Percentiles rank a stretch among this genome's conserved stretches.
phyloP scores from a whole-genome alignment of 305 asterid genomes.

The Fraxinus angustifolia region DNA sequence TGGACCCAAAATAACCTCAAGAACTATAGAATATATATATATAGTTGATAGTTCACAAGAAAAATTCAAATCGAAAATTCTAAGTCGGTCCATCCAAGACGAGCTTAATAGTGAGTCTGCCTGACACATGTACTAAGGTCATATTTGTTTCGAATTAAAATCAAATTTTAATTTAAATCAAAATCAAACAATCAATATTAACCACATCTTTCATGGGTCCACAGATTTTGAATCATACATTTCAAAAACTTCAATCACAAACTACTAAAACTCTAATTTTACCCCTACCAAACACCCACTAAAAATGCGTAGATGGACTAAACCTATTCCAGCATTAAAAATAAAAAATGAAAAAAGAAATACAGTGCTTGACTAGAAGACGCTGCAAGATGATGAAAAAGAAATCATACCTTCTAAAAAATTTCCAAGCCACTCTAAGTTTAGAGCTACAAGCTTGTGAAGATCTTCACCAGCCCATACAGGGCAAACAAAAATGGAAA shows the following conservation, averaged over 20 bases:
- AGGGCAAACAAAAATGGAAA: slow-evolving; percentile 54
- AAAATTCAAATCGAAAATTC: too few species aligned
- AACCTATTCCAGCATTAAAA: not conserved
- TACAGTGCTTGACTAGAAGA: not conserved
- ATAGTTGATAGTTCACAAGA: too few species aligned
- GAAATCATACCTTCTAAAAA: slow-evolving; percentile 49
- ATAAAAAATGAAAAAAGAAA: too few species aligned
- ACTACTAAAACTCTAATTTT: too few species aligned
- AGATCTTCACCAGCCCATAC: slow-evolving; percentile 87
- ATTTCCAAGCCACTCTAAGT: slow-evolving; percentile 49
- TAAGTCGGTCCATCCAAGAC: not conserved
- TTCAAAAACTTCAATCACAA: too few species aligned
- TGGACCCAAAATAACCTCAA: slow-evolving; percentile 9
- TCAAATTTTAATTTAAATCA: too few species aligned
- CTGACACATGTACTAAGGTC: not conserved
- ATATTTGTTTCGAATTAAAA: too few species aligned
- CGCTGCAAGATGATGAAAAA: not conserved
- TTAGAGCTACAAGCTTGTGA: slow-evolving; percentile 50
- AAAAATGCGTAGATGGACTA: not conserved
- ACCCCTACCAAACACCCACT: too few species aligned
- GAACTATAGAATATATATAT: too few species aligned
- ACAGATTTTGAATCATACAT: too few species aligned
- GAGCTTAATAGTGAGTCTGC: not conserved
- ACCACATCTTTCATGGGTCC: too few species aligned
- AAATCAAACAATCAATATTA: too few species aligned